A percentile compares a stretch with the other conserved stretches of the same genome.
These are phyloP conservation scores for Keithomyces neogunnii DNA, from an alignment of 2,329 filamentous ascomycete genomes.

Conservation along the genomic window DNA sequence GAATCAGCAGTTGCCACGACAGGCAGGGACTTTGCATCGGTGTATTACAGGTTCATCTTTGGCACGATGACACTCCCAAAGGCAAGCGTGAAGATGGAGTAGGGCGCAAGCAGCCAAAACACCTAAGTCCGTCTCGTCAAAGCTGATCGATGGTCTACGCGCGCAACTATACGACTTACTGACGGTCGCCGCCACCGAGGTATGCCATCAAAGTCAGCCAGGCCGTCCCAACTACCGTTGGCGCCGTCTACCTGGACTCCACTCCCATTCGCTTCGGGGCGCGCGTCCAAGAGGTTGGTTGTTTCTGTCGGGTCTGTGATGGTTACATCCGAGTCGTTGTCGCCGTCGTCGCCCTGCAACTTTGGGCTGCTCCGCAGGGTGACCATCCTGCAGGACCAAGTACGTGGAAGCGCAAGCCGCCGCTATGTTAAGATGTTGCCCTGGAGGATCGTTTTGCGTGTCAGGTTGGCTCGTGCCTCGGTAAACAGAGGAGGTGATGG, in stretches of 20 bases:
- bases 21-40: neutral
- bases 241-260: slow-evolving; percentile 9
- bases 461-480: neutral
- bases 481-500: neutral
- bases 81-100: slow-evolving; percentile 72
- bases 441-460: too few species aligned
- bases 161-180: slow-evolving; percentile 29
- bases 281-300: slow-evolving; percentile 5
- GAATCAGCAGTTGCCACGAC: neutral
- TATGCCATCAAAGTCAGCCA: slow-evolving; percentile 50
- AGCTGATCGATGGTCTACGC: neutral
- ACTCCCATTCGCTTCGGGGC: neutral
- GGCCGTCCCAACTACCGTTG: slow-evolving; percentile 34
- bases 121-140: slow-evolving; percentile 40
- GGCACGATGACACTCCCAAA: slow-evolving; percentile 83
- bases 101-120: slow-evolving; percentile 75
- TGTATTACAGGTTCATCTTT: slow-evolving; percentile 65
- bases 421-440: too few species aligned
- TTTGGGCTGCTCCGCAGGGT: neutral
- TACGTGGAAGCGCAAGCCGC: neutral
- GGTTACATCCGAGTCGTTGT: neutral
- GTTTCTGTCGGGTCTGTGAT: neutral
- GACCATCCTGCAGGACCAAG: neutral
- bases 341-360: neutral
- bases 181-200: slow-evolving; percentile 58